Conservation (phyloP, 2,329 filamentous ascomycete species). For the Reticulascus tulasneorum region DNA sequence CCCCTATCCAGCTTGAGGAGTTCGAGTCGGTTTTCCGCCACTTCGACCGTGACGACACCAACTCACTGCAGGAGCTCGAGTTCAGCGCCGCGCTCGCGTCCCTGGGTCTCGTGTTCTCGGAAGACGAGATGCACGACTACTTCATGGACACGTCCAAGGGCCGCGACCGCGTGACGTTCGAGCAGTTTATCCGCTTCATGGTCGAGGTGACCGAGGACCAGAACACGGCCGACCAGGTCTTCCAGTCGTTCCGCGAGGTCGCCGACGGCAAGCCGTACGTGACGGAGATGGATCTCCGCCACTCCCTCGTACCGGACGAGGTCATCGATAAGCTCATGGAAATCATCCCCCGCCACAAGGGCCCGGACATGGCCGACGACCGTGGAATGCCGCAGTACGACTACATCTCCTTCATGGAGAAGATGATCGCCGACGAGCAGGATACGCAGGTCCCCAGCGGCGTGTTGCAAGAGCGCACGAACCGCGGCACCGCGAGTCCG, state of each 20-base stretch:
- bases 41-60: conserved; percentile 90
- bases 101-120: conserved; percentile 90
- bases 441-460: conserved; percentile 21
- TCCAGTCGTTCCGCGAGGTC: conserved; percentile 95
- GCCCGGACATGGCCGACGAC: conserved; percentile 83
- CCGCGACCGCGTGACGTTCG: conserved; percentile 81
- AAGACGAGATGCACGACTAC: conserved; percentile 96
- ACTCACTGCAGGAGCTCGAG: conserved; percentile 86
- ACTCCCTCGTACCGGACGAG: conserved; percentile 93
- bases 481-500: conserved; percentile 27
- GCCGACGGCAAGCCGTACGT: conserved; percentile 99
- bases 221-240: conserved; percentile 97
- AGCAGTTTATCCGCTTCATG: conserved; percentile 99
- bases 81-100: conserved; percentile 96
- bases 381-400: conserved; percentile 84
- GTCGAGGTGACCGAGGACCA: conserved; percentile 98
- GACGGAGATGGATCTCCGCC: conserved; percentile 92
- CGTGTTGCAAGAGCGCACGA: conserved; percentile 30
- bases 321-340: conserved; percentile 89
- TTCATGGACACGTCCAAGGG: conserved; percentile 83
- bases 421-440: conserved; percentile 55
- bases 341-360: conserved; percentile 79
- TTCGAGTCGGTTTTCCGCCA: conserved; percentile 98
- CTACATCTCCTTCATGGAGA: conserved; percentile 97
- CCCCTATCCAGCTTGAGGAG: conserved; percentile 95